Evolutionary conservation across 176 grass and related monocot species (phyloP), one percentile per base, ranked within the genome.

Genomic region (Oryza longistaminata): DNA sequence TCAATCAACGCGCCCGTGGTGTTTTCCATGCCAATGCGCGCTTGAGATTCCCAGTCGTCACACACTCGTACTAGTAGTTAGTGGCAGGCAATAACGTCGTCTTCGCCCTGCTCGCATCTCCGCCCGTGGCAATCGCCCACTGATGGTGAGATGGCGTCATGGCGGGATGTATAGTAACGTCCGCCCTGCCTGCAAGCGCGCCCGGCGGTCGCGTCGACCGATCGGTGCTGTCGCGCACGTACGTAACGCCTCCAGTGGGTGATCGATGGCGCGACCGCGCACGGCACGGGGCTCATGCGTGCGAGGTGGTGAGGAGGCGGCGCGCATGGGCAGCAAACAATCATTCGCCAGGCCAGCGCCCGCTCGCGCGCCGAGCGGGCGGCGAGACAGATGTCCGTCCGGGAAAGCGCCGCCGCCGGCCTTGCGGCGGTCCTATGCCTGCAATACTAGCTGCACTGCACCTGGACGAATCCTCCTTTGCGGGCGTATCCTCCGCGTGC

Each of bases 331-430:
- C n/a, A n/a, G 17, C 53, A n/a, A n/a, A n/a, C 53, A n/a, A 58
- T 58, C 53, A 7, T n/a, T 19, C 53, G 19, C 52, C 52, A n/a
- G 17, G 52, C 53, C 53, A n/a, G n/a, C n/a, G n/a, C n/a, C 6
- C 52, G 52, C 52, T 19, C 17, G 52, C 15, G 17, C 50, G 50
- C 16, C n/a, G n/a, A n/a, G 16, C 52, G 52, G 52, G 52, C 17
- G 16, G 53, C 17, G 53, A 58, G 53, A 58, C 77, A 81, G 14
- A 17, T 66, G 70, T 81, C 3, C n/a, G 69, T 81, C n/a, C 60
- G 15, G 43, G 85, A 67, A 29, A 21, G 45, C 22, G 34, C 14
- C 50, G n/a, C 21, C 21, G 58, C 76, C 6, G 53, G 19, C 6
- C 53, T 58, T 19, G 16, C 53, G n/a, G 10, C 46, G 12, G 13